Evolutionary conservation across 2,329 filamentous ascomycete genomes (phyloP).

Genomic region (Metarhizium humberi): DNA sequence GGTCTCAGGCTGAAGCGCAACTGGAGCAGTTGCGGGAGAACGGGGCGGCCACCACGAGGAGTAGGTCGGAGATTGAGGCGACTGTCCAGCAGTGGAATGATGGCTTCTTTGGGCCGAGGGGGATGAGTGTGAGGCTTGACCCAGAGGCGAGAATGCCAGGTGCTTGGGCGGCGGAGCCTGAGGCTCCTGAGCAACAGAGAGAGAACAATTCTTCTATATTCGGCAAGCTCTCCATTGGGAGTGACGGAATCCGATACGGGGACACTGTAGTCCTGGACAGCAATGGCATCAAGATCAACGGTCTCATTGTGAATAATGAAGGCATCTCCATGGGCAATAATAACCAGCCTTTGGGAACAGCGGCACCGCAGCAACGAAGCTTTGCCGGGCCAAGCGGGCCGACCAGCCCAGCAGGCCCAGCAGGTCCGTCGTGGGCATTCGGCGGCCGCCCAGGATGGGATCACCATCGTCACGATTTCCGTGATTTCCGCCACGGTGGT

Average conservation of each 20-base stretch:
- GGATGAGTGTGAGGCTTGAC: constrained; percentile 31
- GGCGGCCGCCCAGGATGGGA: constrained; percentile 3
- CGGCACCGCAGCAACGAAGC: neutral
- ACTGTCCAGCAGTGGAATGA: constrained; percentile 47
- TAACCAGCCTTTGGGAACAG: neutral
- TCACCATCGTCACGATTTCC: constrained; percentile 7
- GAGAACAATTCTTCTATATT: constrained; percentile 6
- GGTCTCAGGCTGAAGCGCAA: constrained; percentile 29
- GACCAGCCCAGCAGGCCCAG: neutral
- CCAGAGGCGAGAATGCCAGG: constrained; percentile 14
- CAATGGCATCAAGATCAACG: constrained; percentile 36
- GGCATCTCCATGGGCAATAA: constrained; percentile 21
- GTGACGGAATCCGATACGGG: constrained; percentile 33
- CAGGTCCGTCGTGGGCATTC: neutral
- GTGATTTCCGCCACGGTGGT: neutral
- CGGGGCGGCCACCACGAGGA: constrained; percentile 14
- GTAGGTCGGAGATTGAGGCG: constrained; percentile 23
- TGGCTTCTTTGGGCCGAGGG: constrained; percentile 43
- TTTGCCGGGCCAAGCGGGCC: neutral
- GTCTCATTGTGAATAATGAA: constrained; percentile 29
- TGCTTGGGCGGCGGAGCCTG: constrained; percentile 13
- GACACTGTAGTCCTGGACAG: constrained; percentile 33
- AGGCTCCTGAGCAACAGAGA: constrained; percentile 9
- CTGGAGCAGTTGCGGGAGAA: constrained; percentile 23
- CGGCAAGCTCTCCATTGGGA: constrained; percentile 30